Evolutionary conservation across 2,329 filamentous ascomycete genomes (phyloP), one percentile per base, ranked within the genome.

Genomic region (Cladosporium sp.): DNA sequence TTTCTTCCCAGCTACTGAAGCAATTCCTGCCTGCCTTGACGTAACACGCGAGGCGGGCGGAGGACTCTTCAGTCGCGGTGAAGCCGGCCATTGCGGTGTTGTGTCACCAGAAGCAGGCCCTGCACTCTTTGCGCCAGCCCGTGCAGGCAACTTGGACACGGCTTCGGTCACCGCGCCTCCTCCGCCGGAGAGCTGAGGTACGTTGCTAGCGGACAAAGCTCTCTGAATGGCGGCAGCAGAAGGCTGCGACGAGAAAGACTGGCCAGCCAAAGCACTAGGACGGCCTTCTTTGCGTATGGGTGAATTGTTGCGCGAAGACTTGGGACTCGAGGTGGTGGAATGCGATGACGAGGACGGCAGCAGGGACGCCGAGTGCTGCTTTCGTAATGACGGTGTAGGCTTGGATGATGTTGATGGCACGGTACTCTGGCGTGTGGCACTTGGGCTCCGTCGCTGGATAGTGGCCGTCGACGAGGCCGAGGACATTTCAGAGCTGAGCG

Each of bases 41-140:
- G 69, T 73, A 3, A 73, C 71, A 54, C 69, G 67, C 36, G 76
- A 70, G 12, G 89, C 88, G 19, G 90, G 88, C 56, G 90, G 90
- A 7, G 90, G 56, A 37, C 56, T 58, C 70, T 87, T 88, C 62
- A 94, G 72, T 61, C 89, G 83, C 45, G 90, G 89, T 47, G 89
- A 92, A 60, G 88, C 75, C 24, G 90, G 88, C 89, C 89, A 93
- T 73, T 87, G 83, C 61, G 84, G 84, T 54, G 80, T 80, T 58
- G 67, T 76, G 55, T 77, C 75, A 48, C 74, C 74, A 56, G 70
- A 70, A 19, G 71, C 73, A 39, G 79, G 77, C 70, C 50, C 72
- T 69, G 61, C 77, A 75, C 71, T 91, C 91, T 66, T 87, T 81
- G 13, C 88, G 17, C 54, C 58, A 36, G 64, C 83, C 40, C 54